Base-by-base conservation (phyloP, 352 stramenopile genomes). In the Thraustotheca clavata region DNA sequence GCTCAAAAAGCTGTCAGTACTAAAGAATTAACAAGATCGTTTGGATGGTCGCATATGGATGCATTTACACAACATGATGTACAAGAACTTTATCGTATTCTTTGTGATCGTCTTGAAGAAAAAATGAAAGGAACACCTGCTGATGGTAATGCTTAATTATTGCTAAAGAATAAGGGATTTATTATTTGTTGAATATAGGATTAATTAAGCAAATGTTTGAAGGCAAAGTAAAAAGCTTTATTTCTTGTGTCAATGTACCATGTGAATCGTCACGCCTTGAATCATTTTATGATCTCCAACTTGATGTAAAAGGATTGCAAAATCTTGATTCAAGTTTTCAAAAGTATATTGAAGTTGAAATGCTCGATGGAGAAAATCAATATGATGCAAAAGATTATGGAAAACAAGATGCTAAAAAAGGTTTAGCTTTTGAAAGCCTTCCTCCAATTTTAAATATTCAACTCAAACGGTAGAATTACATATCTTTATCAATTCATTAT, bases 61-160 rank as follows among this genome's bases (percentile, higher is more conserved):
- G 77, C 89, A 20, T 96, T 96, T 71, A 93, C 93, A 76, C 90
- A 97, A 71, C 92, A 98, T 63, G 89, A 97, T 59, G 90, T 96
- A 3, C 91, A 97, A 67, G 86, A 95, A 60, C 76, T 95, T 8
- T 93, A 95, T 33, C 86, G 88, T 7, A 94, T 97, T 62, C 61
- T 98, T 40, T 95, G 89, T 46, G 90, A 97, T 60, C 85, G 91
- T 16, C 71, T 97, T 29, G 89, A 97, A 59, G 89, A 96, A 59
- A 97, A 95, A 66, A 96, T 95, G 88, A 97, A 97, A 71, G 71
- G 80, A 43, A 96, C 89, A 0, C 68, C 67, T 38, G 80, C 92
- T 27, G 85, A 94, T 59, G 75, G 77, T 32, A 16, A 20, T 43
- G n/a, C n/a, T n/a, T 12, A 11, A 57, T 60, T 60, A 16, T 20